Conservation (phyloP, 1,284 basidiomycete species). For the Rhizoctonia solani region DNA sequence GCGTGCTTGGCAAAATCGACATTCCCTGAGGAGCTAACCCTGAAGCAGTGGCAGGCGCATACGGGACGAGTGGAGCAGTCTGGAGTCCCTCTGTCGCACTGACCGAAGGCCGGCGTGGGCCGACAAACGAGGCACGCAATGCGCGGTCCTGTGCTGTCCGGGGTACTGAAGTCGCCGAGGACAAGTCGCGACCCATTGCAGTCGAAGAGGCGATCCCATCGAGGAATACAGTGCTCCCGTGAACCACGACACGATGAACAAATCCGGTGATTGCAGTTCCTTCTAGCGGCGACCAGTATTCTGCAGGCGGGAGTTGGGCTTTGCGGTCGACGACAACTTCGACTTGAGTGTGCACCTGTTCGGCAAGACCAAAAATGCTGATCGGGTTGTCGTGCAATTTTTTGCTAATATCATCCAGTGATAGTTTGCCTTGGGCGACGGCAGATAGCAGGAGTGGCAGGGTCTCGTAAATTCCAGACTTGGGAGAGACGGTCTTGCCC, state of each 20-base stretch:
- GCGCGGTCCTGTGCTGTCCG: conserved; percentile 33
- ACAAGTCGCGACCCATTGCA: conserved; percentile 78
- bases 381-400: conserved; percentile 92
- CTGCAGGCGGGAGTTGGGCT: conserved; percentile 59
- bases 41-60: conserved; percentile 38
- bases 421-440: conserved; percentile 78
- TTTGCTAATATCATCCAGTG: conserved; percentile 78
- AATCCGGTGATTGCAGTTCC: conserved; percentile 69
- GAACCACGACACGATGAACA: conserved; percentile 89
- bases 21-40: conserved; percentile 15
- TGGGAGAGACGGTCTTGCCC: conserved; percentile 66
- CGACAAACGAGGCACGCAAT: conserved; percentile 46
- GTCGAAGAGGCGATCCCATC: conserved; percentile 78
- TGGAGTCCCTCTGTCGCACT: conserved; percentile 36
- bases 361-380: conserved; percentile 88
- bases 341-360: conserved; percentile 85
- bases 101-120: conserved; percentile 41
- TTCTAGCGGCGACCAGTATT: conserved; percentile 85
- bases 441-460: conserved; percentile 88
- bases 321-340: conserved; percentile 90
- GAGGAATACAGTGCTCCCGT: conserved; percentile 89
- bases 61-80: conserved; percentile 38
- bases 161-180: conserved; percentile 57
- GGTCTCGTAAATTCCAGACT: conserved; percentile 86
- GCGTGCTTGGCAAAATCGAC: conserved; percentile 23